These are phyloP conservation scores for Cyclaneusma minus DNA, from an alignment of 2,329 filamentous ascomycete species.

Conservation along the genomic window DNA sequence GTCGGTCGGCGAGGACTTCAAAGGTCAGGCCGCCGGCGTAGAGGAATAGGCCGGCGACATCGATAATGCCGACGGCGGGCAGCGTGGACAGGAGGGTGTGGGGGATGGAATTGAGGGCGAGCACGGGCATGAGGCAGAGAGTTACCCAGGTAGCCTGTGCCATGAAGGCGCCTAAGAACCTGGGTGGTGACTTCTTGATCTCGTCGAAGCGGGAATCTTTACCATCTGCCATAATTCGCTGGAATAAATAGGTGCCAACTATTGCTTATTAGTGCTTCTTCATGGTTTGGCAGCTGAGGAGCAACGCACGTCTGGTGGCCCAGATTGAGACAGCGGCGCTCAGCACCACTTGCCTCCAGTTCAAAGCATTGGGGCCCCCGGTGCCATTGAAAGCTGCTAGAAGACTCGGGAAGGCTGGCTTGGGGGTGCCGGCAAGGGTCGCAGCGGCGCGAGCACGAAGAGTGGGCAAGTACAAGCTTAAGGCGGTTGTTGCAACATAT, in stretches of 20 bases:
- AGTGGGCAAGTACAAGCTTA: constrained; percentile 45
- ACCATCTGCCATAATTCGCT: constrained; percentile 41
- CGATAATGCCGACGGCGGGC: constrained; percentile 30
- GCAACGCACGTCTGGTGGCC: constrained; percentile 38
- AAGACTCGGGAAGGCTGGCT: constrained; percentile 30
- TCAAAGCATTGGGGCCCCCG: constrained; percentile 25
- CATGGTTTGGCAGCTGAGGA: constrained; percentile 1
- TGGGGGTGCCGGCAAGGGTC: constrained; percentile 20
- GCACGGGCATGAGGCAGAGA: constrained; percentile 48
- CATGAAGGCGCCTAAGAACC: constrained; percentile 37
- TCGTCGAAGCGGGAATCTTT: constrained; percentile 41
- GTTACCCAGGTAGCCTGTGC: constrained; percentile 54
- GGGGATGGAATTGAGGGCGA: constrained; percentile 47
- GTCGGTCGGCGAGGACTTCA: constrained; percentile 45
- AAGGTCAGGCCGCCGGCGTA: constrained; percentile 43
- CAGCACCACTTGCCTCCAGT: constrained; percentile 45
- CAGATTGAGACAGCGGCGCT: constrained; percentile 42
- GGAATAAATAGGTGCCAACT: constrained; percentile 52
- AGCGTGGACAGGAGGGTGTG: constrained; percentile 32
- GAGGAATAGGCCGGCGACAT: constrained; percentile 39
- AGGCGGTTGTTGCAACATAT: constrained; percentile 46
- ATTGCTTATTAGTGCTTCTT: constrained; percentile 1
- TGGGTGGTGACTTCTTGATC: constrained; percentile 33
- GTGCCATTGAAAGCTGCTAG: constrained; percentile 26
- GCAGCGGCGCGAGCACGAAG: constrained; percentile 37